Evolutionary conservation across 257 asterid genomes (phyloP).

Genomic region (Petunia axillaris): DNA sequence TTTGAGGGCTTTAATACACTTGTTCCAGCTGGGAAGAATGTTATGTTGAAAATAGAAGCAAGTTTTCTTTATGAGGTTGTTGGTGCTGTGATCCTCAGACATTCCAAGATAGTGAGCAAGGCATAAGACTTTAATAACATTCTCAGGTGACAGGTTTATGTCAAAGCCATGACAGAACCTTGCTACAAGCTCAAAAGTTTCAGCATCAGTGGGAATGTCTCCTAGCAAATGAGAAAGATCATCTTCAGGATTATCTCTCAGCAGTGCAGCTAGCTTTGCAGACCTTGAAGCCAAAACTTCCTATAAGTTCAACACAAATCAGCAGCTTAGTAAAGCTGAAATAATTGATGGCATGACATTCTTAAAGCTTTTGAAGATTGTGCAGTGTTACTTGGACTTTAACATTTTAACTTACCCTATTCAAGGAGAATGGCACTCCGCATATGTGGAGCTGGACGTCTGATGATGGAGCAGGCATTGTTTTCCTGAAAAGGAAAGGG

Average conservation of each 20-base stretch:
- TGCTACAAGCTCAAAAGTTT: conserved; percentile 66
- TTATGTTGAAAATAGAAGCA: conserved; percentile 47
- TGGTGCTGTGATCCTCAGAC: conserved; percentile 61
- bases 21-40: conserved; percentile 67
- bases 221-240: conserved; percentile 51
- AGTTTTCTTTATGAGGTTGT: conserved; percentile 57
- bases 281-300: conserved; percentile 68
- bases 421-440: conserved; percentile 50
- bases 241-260: conserved; percentile 46
- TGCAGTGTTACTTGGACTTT: neutral
- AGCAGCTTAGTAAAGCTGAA: neutral
- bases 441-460: conserved; percentile 52
- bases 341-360: neutral
- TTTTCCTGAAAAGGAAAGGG: conserved; percentile 47
- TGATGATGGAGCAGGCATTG: conserved; percentile 43
- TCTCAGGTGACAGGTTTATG: conserved; percentile 53
- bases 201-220: conserved; percentile 65
- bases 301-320: conserved; percentile 34
- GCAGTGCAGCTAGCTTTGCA: conserved; percentile 44
- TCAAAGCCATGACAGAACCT: conserved; percentile 82
- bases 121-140: conserved; percentile 57
- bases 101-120: conserved; percentile 72
- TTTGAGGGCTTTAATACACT: conserved; percentile 61
- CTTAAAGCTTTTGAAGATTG: neutral
- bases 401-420: conserved; percentile 49